Evolutionary conservation across 164 flowering plant genomes (phyloP).

Genomic region (Tetracentron sinense): DNA sequence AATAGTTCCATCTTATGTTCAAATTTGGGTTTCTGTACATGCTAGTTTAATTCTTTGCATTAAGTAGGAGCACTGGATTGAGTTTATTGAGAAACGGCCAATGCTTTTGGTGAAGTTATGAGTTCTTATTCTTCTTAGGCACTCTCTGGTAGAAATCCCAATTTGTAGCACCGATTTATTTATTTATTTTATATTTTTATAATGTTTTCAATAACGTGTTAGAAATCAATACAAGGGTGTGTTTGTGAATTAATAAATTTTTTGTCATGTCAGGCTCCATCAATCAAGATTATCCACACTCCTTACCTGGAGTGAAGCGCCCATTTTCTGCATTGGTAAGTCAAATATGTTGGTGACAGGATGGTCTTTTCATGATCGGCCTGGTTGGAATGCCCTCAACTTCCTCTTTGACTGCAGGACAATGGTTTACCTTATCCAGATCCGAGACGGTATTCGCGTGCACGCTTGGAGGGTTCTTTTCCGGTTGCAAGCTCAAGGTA

Average conservation of each 20-base stretch:
- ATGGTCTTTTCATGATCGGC: neutral
- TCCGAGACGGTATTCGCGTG: constrained; percentile 23
- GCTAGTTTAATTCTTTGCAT: too few relatives aligned
- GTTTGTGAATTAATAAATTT: neutral
- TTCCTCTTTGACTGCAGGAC: constrained; percentile 19
- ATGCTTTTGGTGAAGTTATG: too few relatives aligned
- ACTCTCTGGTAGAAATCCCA: too few relatives aligned
- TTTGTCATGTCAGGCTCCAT: constrained; percentile 16
- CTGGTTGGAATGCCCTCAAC: neutral
- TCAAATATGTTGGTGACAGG: neutral
- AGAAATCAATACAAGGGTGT: neutral
- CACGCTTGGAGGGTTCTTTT: constrained; percentile 21
- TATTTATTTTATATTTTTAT: too few relatives aligned
- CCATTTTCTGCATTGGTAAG: constrained; percentile 27
- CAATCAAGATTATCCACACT: constrained; percentile 7
- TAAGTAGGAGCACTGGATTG: too few relatives aligned
- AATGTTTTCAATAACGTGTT: neutral
- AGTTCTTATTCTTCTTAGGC: too few relatives aligned
- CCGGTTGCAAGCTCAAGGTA: constrained; percentile 28
- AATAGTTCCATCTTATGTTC: too few relatives aligned
- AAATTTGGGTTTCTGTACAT: too few relatives aligned
- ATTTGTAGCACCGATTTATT: too few relatives aligned
- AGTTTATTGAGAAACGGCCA: too few relatives aligned
- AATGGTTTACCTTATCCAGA: constrained; percentile 22
- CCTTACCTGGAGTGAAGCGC: constrained; percentile 26